Base-by-base conservation (phyloP, 2,329 filamentous ascomycete genomes). In the Calonectria naviculata region DNA sequence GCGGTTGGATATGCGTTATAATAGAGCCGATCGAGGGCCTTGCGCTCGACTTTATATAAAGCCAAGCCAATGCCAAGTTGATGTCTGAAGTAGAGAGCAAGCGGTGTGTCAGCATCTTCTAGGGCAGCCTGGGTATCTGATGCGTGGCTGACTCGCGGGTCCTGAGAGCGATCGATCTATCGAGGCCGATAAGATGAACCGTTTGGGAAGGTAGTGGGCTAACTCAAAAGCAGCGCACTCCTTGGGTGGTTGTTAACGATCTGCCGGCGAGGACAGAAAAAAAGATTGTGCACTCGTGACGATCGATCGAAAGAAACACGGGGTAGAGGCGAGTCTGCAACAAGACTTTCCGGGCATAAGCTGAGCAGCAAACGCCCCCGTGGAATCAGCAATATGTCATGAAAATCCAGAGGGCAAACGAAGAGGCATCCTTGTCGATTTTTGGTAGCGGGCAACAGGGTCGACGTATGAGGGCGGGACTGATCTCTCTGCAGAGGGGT, bases 401-500 rank as follows among this genome's bases (percentile, higher is more conserved):
- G 52, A 58, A 58, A 56, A 58, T 24, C 21, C 5, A 58, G 34
- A 58, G 13, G 31, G 52, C n/a, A 58, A 38, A 58, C 52, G 52
- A 38, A 38, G 31, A 13, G 15, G 21, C 52, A 58, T 24, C 52
- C 52, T 38, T 36, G 52, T 58, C 52, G 13, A 58, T 24, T 31
- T 36, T n/a, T n/a, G n/a, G n/a, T n/a, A n/a, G n/a, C n/a, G 34
- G 44, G 6, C 34, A 65, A 19, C 34, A 17, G 31, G 31, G 46
- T 67, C 54, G n/a, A 21, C 66, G 58, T 46, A 56, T 63, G 46
- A 56, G 38, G 41, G 29, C 29, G 58, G 41, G 41, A 46, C 28
- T 47, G 58, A 52, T 69, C 42, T 69, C 41, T 64, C 31, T 49
- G 52, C 54, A 63, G 68, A 36, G 42, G 29, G 58, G 54, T 68